Percentiles rank a stretch among this genome's conserved stretches.
phyloP scores from a whole-genome alignment of 1,284 basidiomycete species.

The Naganishia sp. region DNA sequence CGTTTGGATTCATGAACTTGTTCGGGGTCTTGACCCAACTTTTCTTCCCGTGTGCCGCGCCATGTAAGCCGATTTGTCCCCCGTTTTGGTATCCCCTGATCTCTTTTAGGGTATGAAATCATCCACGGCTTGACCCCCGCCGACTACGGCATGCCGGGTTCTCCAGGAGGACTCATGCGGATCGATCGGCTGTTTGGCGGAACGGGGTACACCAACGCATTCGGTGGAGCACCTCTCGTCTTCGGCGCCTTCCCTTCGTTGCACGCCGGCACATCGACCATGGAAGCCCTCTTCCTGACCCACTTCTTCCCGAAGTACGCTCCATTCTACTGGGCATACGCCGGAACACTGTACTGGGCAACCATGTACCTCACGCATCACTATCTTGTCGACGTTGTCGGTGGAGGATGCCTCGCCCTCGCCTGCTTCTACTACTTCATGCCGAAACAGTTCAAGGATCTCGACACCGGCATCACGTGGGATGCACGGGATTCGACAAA shows the following conservation, averaged over 20 bases:
- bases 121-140: constrained; percentile 95
- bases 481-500: constrained; percentile 23
- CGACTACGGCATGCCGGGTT: constrained; percentile 86
- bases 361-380: constrained; percentile 99
- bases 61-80: constrained; percentile 57
- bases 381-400: constrained; percentile 95
- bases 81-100: neutral
- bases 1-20: constrained; percentile 93
- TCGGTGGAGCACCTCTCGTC: constrained; percentile 85
- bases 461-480: constrained; percentile 58
- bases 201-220: constrained; percentile 75
- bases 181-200: constrained; percentile 86
- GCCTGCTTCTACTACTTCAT: constrained; percentile 85
- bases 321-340: constrained; percentile 77
- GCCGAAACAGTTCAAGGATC: constrained; percentile 71
- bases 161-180: constrained; percentile 85
- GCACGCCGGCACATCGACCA: constrained; percentile 86
- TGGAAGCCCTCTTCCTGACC: constrained; percentile 88
- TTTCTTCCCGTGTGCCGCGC: constrained; percentile 87
- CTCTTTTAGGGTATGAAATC: constrained; percentile 83
- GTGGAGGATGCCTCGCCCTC: constrained; percentile 85
- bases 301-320: constrained; percentile 86
- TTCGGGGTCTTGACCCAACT: constrained; percentile 87
- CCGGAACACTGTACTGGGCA: constrained; percentile 89
- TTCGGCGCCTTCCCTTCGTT: constrained; percentile 97